Base-by-base conservation (phyloP, 2,329 filamentous ascomycete species). In the Clarireedia homoeocarpa region DNA sequence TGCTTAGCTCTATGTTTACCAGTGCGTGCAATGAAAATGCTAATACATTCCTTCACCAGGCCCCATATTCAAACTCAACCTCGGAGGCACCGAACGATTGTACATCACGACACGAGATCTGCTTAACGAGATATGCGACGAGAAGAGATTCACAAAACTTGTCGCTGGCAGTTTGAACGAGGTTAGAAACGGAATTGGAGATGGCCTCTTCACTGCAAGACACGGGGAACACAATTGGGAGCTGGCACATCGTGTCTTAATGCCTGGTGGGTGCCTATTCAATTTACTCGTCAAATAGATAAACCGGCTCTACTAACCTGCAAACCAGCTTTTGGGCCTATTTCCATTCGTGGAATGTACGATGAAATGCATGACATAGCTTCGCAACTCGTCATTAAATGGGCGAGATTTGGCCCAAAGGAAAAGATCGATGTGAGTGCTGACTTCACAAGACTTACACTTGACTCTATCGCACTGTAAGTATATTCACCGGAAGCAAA, bases 381-480 rank as follows among this genome's bases (percentile, higher is more conserved):
- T 4, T 75, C 76, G 0, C 85, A 89, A 65, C 70, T 89, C 50
- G 77, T 79, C 9, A 75, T 87, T 71, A 88, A 88, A 68, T 84
- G 84, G 78, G 84, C 84, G 17, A 77, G 85, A 36, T 75, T 81
- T 61, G 86, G 86, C 0, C 71, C 81, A 1, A 68, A 74, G 1
- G 68, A 76, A 46, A 73, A 77, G 9, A 85, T 91, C 57, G 72
- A 76, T 44, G 79, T 81, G 0, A 77, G 79, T 0, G 82, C 86
- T n/a, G 84, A 89, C 68, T 88, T 88, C 60, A 88, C 86, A 2
- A 78, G 86, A n/a, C 72, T 90, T 23, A 46, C 86, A 0, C 76
- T 91, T 2, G 87, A 91, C 66, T 86, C 85, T 0, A 56, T 61
- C 53, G 51, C 84, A 1, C 75, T 91, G 27, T 68, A 55, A 53